Base-by-base conservation (phyloP, 768 basidiomycete genomes). In the Jaapia argillacea region DNA sequence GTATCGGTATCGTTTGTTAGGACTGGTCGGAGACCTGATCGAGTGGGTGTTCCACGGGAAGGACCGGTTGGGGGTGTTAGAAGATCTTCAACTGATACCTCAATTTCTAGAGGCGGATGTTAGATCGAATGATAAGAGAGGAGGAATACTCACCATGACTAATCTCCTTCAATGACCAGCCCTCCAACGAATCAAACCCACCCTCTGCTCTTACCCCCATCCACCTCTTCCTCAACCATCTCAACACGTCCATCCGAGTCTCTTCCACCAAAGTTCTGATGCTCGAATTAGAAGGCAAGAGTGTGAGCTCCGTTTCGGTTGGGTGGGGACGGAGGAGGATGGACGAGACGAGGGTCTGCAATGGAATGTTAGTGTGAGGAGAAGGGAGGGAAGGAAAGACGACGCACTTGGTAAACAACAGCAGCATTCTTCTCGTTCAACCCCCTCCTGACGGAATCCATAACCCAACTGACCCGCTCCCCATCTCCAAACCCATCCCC, bases 111-210 rank as follows among this genome's bases (percentile, higher is more conserved):
- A 41, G 25, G 24, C 7, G 33, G 37, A 14, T 40, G 40, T 41
- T 27, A 3, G 41, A 26, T 23, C 7, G 33, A 38, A 14, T 40
- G 40, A 42, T 27, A 44, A 43, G 7, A 4, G 25, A 33, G 36
- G 21, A 53, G 31, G 35, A 31, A 22, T 38, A 25, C 84, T 52
- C 48, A 87, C 89, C 74, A 54, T 85, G 77, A 33, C 78, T 74
- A 31, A 98, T 89, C 55, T 97, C 94, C 57, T 89, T 83, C 43
- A 93, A 58, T 0, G 85, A 79, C 89, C 90, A 96, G 3, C 71
- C 72, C 40, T 94, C 89, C n/a, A 98, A 68, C 3, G 63, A 56
- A 41, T 84, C 81, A 52, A 97, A 94, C 0, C 86, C 88, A n/a
- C 77, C 75, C 41, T 79, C 78, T 40, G 82, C 77, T 10, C 82